Evolutionary conservation across 2,329 filamentous ascomycete species (phyloP).

Genomic region (Dactylellina haptotyla): DNA sequence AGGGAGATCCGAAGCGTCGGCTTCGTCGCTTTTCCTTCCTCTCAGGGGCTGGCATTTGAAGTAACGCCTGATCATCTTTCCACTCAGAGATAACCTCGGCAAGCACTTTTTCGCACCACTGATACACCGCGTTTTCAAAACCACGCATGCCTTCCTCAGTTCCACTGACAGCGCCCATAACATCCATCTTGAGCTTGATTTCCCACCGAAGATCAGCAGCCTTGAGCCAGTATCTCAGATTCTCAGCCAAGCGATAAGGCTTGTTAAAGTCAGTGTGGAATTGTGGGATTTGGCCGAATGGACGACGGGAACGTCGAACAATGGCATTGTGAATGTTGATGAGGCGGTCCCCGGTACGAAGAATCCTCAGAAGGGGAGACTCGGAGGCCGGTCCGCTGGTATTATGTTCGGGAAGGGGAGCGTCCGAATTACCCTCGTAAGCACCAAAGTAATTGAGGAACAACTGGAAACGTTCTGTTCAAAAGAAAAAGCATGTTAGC

Average conservation of each 20-base stretch:
- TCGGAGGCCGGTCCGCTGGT: constrained; percentile 65
- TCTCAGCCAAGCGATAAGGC: constrained; percentile 92
- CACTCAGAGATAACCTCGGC: constrained; percentile 83
- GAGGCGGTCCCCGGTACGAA: constrained; percentile 82
- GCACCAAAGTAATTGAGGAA: constrained; percentile 58
- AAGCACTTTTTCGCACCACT: constrained; percentile 84
- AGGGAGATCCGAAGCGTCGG: constrained; percentile 44
- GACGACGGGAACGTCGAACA: constrained; percentile 82
- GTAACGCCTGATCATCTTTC: constrained; percentile 64
- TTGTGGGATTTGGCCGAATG: constrained; percentile 86
- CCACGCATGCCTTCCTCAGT: constrained; percentile 76
- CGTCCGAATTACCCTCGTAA: constrained; percentile 47
- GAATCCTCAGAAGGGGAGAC: constrained; percentile 76
- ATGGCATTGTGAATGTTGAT: constrained; percentile 90
- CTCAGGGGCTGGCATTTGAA: constrained; percentile 60
- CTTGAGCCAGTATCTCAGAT: constrained; percentile 95
- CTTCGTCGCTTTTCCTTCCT: constrained; percentile 58
- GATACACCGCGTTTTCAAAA: constrained; percentile 83
- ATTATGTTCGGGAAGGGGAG: constrained; percentile 50
- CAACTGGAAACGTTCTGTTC: constrained; percentile 58
- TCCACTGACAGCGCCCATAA: constrained; percentile 84
- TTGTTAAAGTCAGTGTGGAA: constrained; percentile 95
- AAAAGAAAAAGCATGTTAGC: constrained; percentile 42
- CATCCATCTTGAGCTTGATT: constrained; percentile 81
- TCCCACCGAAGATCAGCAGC: constrained; percentile 95